Conservation (phyloP, 1,139 yeast species). For the Nakaseomyces glabratus region DNA sequence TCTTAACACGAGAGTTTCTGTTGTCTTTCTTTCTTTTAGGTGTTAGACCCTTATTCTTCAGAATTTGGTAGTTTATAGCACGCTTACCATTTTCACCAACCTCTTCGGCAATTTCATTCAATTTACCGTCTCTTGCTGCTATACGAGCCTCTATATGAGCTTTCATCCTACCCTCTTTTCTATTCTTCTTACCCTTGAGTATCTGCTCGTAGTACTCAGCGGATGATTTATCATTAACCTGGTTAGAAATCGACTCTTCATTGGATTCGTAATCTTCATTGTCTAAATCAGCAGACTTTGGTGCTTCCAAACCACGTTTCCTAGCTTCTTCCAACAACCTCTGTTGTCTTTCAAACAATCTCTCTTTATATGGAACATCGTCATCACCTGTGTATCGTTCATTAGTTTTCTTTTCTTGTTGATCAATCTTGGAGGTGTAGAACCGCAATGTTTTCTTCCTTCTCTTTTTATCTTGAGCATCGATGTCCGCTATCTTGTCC, state of each 20-base stretch:
- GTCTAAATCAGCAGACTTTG: slow-evolving; percentile 47
- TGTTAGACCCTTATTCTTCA: slow-evolving; percentile 91
- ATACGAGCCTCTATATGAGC: slow-evolving; percentile 65
- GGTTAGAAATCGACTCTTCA: slow-evolving; percentile 38
- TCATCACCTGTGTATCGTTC: slow-evolving; percentile 70
- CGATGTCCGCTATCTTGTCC: slow-evolving; percentile 62
- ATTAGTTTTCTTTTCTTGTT: slow-evolving; percentile 52
- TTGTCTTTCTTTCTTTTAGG: slow-evolving; percentile 88
- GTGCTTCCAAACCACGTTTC: slow-evolving; percentile 59
- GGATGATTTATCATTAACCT: slow-evolving; percentile 34
- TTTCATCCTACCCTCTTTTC: slow-evolving; percentile 46
- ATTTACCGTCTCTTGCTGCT: slow-evolving; percentile 81
- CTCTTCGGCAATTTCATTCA: slow-evolving; percentile 63
- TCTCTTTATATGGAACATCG: slow-evolving; percentile 88
- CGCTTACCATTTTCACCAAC: slow-evolving; percentile 80
- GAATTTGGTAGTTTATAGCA: slow-evolving; percentile 86
- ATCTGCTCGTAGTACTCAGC: slow-evolving; percentile 37
- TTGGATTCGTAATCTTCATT: slow-evolving; percentile 41
- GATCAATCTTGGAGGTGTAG: slow-evolving; percentile 94
- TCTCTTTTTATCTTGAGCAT: slow-evolving; percentile 73
- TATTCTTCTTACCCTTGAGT: slow-evolving; percentile 39
- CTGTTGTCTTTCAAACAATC: slow-evolving; percentile 81
- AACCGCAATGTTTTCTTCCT: slow-evolving; percentile 82
- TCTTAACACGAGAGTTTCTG: slow-evolving; percentile 93
- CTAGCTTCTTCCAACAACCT: slow-evolving; percentile 82